These are phyloP conservation scores for Lepidium sativum DNA, from an alignment of 345 rosid species.

Conservation along the genomic window DNA sequence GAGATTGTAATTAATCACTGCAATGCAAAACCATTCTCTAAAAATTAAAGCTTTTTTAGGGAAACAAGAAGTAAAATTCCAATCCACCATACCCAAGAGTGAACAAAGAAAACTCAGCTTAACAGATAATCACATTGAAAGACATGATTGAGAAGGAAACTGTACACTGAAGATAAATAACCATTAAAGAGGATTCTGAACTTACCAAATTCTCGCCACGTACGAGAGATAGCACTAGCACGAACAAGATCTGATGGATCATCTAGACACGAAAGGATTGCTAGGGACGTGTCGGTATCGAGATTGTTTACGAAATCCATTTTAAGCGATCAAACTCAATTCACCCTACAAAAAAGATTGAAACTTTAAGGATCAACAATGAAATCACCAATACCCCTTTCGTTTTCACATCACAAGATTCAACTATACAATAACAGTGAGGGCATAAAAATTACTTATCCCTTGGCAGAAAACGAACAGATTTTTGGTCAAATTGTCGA, in stretches of 20 bases:
- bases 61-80: neutral
- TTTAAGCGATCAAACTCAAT: neutral
- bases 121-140: neutral
- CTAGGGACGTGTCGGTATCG: conserved; percentile 33
- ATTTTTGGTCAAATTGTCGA: neutral
- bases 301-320: conserved; percentile 52
- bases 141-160: too few relatives aligned
- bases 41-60: neutral
- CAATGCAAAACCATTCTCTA: neutral
- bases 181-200: neutral
- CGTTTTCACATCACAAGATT: too few relatives aligned
- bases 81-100: neutral
- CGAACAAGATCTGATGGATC: conserved; percentile 66
- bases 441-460: neutral
- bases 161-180: neutral
- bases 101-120: neutral
- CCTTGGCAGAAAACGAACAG: neutral
- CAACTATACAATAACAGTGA: neutral
- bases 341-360: neutral
- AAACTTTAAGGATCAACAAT: neutral
- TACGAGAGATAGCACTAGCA: conserved; percentile 54
- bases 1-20: conserved; percentile 34
- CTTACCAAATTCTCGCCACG: conserved; percentile 70
- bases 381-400: too few relatives aligned
- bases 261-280: conserved; percentile 45